Evolutionary conservation across 2,329 filamentous ascomycete species (phyloP).

Genomic region (Colletotrichum chlorophyti): DNA sequence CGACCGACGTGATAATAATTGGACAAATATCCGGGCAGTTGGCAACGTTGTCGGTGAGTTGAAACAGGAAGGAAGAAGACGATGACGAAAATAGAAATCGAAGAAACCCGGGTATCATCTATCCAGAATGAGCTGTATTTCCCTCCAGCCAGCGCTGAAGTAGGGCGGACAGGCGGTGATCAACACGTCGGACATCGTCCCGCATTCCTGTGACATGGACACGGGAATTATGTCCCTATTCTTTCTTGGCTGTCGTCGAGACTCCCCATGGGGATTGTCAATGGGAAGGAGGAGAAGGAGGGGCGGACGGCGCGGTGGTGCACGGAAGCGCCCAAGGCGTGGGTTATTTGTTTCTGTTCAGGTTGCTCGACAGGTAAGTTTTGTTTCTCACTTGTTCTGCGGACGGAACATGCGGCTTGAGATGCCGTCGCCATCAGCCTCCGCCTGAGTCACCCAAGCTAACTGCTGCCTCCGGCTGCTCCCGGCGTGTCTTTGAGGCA

Average conservation of each 20-base stretch:
- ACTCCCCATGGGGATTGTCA: slow-evolving; percentile 7
- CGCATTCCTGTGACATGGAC: background rate
- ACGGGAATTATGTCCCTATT: background rate
- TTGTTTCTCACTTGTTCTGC: background rate
- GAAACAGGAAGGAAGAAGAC: too few relatives aligned
- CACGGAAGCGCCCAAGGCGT: background rate
- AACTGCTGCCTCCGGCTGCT: background rate
- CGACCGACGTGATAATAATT: background rate
- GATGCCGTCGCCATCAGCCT: background rate
- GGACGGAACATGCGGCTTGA: background rate
- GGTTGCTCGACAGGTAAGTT: too few relatives aligned
- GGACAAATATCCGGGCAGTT: background rate
- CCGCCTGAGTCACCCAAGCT: background rate
- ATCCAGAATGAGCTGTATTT: background rate
- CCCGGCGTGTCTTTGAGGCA: background rate
- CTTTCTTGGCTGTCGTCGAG: background rate
- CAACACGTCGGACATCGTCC: background rate
- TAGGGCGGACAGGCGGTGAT: too few relatives aligned
- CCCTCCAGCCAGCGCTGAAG: background rate
- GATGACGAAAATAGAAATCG: too few relatives aligned
- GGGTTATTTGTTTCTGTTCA: background rate
- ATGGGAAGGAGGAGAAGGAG: background rate
- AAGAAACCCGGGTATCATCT: too few relatives aligned
- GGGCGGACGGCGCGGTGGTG: background rate
- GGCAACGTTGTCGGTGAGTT: background rate